These are phyloP conservation scores for Gracilariopsis chorda DNA, from an alignment of 23 red algal species.

Conservation along the genomic window DNA sequence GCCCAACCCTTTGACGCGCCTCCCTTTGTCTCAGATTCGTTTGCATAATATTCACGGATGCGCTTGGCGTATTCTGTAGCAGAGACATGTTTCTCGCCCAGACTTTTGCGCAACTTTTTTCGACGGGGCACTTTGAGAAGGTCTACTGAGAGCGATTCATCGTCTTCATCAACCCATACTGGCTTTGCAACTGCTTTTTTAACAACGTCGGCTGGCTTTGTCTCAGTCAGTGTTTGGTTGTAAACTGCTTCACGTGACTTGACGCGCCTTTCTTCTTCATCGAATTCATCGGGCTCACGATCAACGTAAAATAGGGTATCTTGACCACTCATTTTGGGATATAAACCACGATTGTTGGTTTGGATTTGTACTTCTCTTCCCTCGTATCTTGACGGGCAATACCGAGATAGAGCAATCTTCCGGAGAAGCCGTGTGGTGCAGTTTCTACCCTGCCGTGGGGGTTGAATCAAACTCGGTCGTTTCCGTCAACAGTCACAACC, in stretches of 20 bases:
- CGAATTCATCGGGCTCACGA: background rate
- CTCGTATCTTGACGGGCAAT: too few species aligned
- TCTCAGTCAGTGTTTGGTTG: background rate
- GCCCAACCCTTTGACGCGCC: conserved; percentile 43
- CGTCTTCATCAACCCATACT: conserved; percentile 78
- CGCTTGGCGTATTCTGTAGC: conserved; percentile 41
- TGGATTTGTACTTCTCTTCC: too few species aligned
- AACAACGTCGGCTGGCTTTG: background rate
- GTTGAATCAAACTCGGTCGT: too few species aligned
- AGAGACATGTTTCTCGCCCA: conserved; percentile 19
- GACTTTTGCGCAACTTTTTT: conserved; percentile 39
- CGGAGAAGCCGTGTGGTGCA: too few species aligned
- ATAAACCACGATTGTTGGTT: too few species aligned
- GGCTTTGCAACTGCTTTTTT: background rate
- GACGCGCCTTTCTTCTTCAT: background rate
- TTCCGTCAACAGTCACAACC: too few species aligned
- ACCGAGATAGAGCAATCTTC: too few species aligned
- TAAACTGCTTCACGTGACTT: background rate
- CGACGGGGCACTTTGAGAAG: conserved; percentile 35
- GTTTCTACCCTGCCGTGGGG: too few species aligned
- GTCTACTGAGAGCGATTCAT: conserved; percentile 19
- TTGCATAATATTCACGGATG: conserved; percentile 6
- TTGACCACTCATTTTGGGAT: background rate
- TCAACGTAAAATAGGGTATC: background rate
- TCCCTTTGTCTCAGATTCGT: background rate